Conservation (phyloP, 2,329 filamentous ascomycete genomes). For the Xylariales sp. region DNA sequence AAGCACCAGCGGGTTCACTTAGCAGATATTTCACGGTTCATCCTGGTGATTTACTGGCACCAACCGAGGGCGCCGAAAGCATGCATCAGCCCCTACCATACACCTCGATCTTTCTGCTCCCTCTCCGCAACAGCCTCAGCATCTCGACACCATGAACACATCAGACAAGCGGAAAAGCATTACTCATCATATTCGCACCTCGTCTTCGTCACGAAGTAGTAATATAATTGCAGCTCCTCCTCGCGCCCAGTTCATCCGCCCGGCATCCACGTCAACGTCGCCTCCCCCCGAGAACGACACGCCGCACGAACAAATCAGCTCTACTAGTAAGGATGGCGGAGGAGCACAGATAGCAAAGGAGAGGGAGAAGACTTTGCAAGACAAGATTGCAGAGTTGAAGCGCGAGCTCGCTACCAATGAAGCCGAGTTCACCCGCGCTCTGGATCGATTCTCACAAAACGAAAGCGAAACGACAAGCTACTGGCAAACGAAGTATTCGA, state of each 20-base stretch:
- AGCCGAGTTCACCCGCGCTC: slow-evolving; percentile 63
- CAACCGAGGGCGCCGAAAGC: slow-evolving; percentile 13
- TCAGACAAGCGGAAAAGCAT: slow-evolving; percentile 59
- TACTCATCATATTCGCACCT: slow-evolving; percentile 50
- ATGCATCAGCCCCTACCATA: slow-evolving; percentile 32
- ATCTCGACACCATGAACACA: slow-evolving; percentile 52
- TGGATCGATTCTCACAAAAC: slow-evolving; percentile 64
- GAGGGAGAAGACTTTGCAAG: slow-evolving; percentile 52
- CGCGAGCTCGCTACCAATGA: slow-evolving; percentile 65
- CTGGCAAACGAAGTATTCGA: slow-evolving; percentile 68
- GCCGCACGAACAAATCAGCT: slow-evolving; percentile 38
- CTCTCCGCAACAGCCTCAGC: slow-evolving; percentile 24
- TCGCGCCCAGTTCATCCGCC: slow-evolving; percentile 54
- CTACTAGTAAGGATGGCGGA: slow-evolving; percentile 40
- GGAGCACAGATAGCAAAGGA: slow-evolving; percentile 42
- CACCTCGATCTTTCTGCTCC: slow-evolving; percentile 27
- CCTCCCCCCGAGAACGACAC: slow-evolving; percentile 48
- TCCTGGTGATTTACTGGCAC: not conserved
- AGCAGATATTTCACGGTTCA: too few relatives aligned
- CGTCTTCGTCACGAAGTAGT: slow-evolving; percentile 47
- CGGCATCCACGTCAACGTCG: slow-evolving; percentile 49
- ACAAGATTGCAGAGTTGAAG: slow-evolving; percentile 64
- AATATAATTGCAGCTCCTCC: slow-evolving; percentile 56
- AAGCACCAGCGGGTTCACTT: slow-evolving; percentile 3
- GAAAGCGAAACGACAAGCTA: slow-evolving; percentile 67